A percentile compares a stretch with the other conserved stretches of the same genome.
phyloP scores from a whole-genome alignment of 331 rosid species.

The Erythrophleum ivorense region DNA sequence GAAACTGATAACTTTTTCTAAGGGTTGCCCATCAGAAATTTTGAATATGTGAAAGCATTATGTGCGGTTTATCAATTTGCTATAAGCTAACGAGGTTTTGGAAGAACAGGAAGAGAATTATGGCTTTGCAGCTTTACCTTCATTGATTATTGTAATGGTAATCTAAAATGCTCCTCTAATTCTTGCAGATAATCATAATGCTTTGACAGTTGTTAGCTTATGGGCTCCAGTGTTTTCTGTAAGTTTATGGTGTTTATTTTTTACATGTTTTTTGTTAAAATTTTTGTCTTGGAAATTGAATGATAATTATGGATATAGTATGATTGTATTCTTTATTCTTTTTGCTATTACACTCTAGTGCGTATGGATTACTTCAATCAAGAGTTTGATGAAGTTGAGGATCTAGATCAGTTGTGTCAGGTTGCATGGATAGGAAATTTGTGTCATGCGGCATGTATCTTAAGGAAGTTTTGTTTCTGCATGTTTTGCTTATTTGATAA shows the following conservation, averaged over 20 bases:
- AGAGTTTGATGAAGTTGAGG: slow-evolving; percentile 26
- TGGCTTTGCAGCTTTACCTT: slow-evolving; percentile 30
- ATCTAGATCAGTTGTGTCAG: not conserved
- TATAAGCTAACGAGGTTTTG: not conserved
- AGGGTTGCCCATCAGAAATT: not conserved
- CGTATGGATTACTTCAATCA: not conserved
- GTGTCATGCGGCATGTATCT: not conserved
- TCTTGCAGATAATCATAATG: slow-evolving; percentile 85
- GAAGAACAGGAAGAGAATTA: not conserved
- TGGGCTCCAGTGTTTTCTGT: slow-evolving; percentile 94
- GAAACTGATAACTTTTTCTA: not conserved
- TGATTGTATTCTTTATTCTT: not conserved
- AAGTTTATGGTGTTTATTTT: slow-evolving; percentile 48
- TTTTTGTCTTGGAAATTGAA: slow-evolving; percentile 6
- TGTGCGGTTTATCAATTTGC: not conserved
- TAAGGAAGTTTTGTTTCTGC: not conserved
- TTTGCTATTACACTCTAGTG: not conserved
- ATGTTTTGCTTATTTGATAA: slow-evolving; percentile 6
- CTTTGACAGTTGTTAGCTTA: slow-evolving; percentile 66
- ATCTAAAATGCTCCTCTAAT: slow-evolving; percentile 25
- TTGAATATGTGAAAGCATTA: not conserved
- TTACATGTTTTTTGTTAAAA: not conserved
- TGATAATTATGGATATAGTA: not conserved
- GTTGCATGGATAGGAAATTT: not conserved
- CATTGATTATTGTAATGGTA: slow-evolving; percentile 24